phyloP scores from a whole-genome alignment of 129 eudicot genomes.

The carrot (Daucus carota) region DNA sequence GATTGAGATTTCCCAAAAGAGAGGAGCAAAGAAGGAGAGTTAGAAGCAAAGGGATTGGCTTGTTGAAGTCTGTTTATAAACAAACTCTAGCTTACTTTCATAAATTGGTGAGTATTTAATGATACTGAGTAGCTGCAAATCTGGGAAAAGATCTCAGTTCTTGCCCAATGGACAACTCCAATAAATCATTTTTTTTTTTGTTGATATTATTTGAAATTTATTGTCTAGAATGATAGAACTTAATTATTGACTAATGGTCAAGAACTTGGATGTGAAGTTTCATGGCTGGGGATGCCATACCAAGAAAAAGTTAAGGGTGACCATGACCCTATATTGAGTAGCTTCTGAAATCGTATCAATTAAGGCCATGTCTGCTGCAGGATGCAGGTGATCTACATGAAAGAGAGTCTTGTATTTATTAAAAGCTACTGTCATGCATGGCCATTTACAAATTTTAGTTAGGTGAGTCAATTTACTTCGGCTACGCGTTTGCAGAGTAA shows the following conservation, averaged over 20 bases:
- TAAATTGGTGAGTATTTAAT: conserved; percentile 2
- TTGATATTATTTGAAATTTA: too few species aligned
- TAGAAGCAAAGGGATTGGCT: background rate
- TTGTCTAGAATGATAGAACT: background rate
- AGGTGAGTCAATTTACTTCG: conserved; percentile 12
- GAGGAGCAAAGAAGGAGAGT: conserved; percentile 14
- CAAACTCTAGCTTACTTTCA: background rate
- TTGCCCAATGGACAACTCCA: conserved; percentile 11
- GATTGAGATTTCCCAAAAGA: background rate
- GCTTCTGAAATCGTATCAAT: conserved; percentile 7
- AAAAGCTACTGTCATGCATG: conserved; percentile 3
- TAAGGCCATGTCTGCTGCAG: conserved; percentile 11
- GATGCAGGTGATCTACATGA: background rate
- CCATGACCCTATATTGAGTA: conserved; percentile 12
- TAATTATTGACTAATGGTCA: background rate
- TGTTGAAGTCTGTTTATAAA: conserved; percentile 11
- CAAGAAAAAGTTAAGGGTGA: background rate
- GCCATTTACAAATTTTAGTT: conserved; percentile 3
- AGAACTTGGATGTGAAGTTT: conserved; percentile 9
- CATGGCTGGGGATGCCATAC: conserved; percentile 6
- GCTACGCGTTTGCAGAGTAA: background rate
- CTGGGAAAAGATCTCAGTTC: background rate
- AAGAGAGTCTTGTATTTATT: conserved; percentile 3
- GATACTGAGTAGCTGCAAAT: background rate
- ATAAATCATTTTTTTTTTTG: background rate